These are phyloP conservation scores for Phytophthora pini DNA, from an alignment of 352 stramenopile species.

Conservation along the genomic window DNA sequence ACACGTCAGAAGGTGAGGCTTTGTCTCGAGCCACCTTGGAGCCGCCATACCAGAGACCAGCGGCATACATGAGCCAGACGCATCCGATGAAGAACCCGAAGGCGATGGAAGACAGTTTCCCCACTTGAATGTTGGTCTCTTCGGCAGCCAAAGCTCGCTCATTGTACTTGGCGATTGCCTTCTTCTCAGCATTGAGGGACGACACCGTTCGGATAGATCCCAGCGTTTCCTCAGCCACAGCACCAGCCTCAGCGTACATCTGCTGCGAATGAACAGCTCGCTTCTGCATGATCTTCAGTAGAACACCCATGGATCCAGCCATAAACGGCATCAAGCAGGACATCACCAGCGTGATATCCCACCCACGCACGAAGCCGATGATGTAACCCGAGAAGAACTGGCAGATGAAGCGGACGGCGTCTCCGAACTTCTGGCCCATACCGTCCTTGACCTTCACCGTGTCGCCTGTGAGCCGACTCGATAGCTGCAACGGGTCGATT, in stretches of 20 bases:
- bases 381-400: slow-evolving; percentile 41
- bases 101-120: slow-evolving; percentile 11
- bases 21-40: slow-evolving; percentile 2
- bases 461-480: slow-evolving; percentile 38
- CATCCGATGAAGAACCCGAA: slow-evolving; percentile 41
- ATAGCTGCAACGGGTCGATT: slow-evolving; percentile 41
- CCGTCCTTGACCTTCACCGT: slow-evolving; percentile 58
- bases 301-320: slow-evolving; percentile 26
- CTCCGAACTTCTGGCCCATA: slow-evolving; percentile 49
- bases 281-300: slow-evolving; percentile 41
- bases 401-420: slow-evolving; percentile 38
- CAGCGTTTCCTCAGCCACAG: slow-evolving; percentile 51
- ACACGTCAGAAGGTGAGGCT: slow-evolving; percentile 41
- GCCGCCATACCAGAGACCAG: slow-evolving; percentile 62
- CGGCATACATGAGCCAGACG: slow-evolving; percentile 57
- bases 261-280: slow-evolving; percentile 35
- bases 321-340: slow-evolving; percentile 41
- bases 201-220: slow-evolving; percentile 52
- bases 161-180: slow-evolving; percentile 41
- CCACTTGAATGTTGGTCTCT: slow-evolving; percentile 50
- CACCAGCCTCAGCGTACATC: slow-evolving; percentile 50
- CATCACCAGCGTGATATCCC: slow-evolving; percentile 53
- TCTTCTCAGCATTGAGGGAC: slow-evolving; percentile 45
- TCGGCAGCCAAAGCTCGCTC: background rate
- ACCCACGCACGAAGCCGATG: slow-evolving; percentile 46